These are phyloP conservation scores for Aurantiochytrium sp. DNA, from an alignment of 108 stramenopile species.

Conservation along the genomic window DNA sequence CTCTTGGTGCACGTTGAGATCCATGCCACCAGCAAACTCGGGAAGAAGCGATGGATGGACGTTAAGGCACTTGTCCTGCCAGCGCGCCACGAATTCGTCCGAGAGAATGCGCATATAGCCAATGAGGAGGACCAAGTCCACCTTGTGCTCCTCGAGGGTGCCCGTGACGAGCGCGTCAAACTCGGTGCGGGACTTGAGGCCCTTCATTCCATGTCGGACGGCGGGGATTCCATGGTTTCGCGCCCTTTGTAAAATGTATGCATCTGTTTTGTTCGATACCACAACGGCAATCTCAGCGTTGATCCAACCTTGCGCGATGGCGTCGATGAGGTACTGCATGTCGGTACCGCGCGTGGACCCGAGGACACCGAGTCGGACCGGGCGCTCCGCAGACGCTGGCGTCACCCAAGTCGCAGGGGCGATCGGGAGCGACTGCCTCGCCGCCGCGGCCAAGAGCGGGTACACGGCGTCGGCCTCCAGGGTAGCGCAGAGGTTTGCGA, in stretches of 20 bases:
- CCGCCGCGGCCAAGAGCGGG: not conserved
- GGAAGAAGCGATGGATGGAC: constrained; percentile 98
- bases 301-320: constrained; percentile 66
- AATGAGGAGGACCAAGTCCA: constrained; percentile 85
- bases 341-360: constrained; percentile 92
- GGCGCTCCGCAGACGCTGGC: not conserved
- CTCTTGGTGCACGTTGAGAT: constrained; percentile 90
- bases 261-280: constrained; percentile 74
- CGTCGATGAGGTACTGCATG: constrained; percentile 86
- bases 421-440: not conserved
- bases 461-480: not conserved
- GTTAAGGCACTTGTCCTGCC: constrained; percentile 67
- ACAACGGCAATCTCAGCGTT: constrained; percentile 86
- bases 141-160: constrained; percentile 78
- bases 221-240: constrained; percentile 75
- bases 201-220: constrained; percentile 67
- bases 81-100: constrained; percentile 74
- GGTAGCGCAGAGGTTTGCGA: not conserved
- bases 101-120: constrained; percentile 99
- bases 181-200: constrained; percentile 74
- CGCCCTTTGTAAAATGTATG: constrained; percentile 84
- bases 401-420: not conserved
- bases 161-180: constrained; percentile 87
- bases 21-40: constrained; percentile 98
- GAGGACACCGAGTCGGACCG: constrained; percentile 80